These are phyloP conservation scores for Kodamaea laetipori DNA, from an alignment of 805 yeast species.

Conservation along the genomic window DNA sequence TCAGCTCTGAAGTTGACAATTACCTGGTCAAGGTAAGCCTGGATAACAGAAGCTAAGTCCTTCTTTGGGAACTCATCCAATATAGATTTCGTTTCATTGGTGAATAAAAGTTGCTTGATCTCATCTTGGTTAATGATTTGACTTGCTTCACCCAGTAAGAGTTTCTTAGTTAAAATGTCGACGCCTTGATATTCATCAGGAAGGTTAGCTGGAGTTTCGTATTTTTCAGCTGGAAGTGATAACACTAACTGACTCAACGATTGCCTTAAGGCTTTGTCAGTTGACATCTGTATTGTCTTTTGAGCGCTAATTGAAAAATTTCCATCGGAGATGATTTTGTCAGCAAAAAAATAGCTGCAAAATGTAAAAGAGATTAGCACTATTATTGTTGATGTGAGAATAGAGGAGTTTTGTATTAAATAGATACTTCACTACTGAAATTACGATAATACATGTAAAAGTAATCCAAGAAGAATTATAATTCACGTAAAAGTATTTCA, in stretches of 20 bases:
- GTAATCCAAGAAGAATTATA: too few species aligned
- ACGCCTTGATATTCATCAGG: constrained; percentile 13
- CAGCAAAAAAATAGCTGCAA: constrained; percentile 3
- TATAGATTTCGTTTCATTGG: constrained; percentile 15
- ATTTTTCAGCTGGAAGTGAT: constrained; percentile 20
- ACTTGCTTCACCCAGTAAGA: constrained; percentile 29
- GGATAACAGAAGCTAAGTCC: constrained; percentile 22
- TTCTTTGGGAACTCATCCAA: constrained; percentile 25
- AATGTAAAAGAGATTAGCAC: too few species aligned
- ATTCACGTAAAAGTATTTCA: too few species aligned
- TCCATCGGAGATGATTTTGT: constrained; percentile 2
- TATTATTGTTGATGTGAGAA: too few species aligned
- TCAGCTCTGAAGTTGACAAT: constrained; percentile 13
- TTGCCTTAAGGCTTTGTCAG: constrained; percentile 14
- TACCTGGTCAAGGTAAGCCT: constrained; percentile 19
- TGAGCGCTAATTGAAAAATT: not conserved
- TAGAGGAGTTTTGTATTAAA: too few species aligned
- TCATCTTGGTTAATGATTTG: constrained; percentile 25
- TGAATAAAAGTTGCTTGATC: constrained; percentile 21
- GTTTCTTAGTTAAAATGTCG: constrained; percentile 19
- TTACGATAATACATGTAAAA: too few species aligned
- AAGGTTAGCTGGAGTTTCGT: constrained; percentile 12
- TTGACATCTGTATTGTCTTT: not conserved
- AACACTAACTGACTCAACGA: constrained; percentile 23
- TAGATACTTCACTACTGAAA: too few species aligned